phyloP scores from a whole-genome alignment of 1,284 basidiomycete species.

The Tilletia setariae region DNA sequence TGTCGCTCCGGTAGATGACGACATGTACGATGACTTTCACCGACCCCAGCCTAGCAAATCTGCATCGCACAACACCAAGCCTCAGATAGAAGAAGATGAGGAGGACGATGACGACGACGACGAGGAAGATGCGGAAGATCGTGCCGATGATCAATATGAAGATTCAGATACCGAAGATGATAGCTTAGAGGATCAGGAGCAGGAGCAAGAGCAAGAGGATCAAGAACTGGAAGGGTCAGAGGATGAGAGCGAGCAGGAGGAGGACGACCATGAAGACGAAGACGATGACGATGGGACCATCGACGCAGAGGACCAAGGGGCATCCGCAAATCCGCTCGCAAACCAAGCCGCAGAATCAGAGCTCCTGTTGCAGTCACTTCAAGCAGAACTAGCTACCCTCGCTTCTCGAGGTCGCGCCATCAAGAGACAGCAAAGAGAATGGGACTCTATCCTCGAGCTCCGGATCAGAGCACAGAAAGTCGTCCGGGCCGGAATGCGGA shows the following conservation, averaged over 20 bases:
- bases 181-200: background rate
- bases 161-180: background rate
- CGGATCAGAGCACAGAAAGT: conserved; percentile 44
- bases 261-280: conserved; percentile 12
- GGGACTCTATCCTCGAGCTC: conserved; percentile 39
- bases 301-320: conserved; percentile 12
- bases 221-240: conserved; percentile 9
- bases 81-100: conserved; percentile 21
- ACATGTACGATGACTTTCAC: background rate
- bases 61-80: conserved; percentile 7
- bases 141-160: background rate
- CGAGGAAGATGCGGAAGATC: conserved; percentile 15
- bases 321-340: conserved; percentile 21
- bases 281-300: conserved; percentile 12
- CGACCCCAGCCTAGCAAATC: background rate
- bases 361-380: conserved; percentile 33
- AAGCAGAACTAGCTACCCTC: conserved; percentile 36
- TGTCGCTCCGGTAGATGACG: background rate
- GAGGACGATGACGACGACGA: conserved; percentile 22
- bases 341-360: conserved; percentile 31
- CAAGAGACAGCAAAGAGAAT: conserved; percentile 18
- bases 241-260: conserved; percentile 20
- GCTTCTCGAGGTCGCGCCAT: conserved; percentile 32
- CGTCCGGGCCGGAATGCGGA: conserved; percentile 1
- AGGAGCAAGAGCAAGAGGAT: background rate